Evolutionary conservation across 73 alveolate species (phyloP).

Genomic region (Tetrahymena borealis): DNA sequence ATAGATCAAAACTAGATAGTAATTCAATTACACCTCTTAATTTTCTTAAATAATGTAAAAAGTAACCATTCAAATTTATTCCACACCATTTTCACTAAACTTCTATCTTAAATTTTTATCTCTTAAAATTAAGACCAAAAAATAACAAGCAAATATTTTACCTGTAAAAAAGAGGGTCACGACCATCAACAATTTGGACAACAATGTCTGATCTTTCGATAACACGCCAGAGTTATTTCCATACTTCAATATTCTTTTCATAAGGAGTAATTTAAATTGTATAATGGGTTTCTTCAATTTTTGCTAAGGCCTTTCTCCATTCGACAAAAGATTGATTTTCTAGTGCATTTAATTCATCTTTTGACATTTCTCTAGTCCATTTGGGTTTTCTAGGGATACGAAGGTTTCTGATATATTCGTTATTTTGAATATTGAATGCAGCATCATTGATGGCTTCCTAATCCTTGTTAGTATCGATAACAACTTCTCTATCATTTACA

Average conservation of each 20-base stretch:
- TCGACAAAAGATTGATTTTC: slow-evolving; percentile 90
- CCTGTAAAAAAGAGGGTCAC: slow-evolving; percentile 94
- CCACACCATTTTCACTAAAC: too few relatives aligned
- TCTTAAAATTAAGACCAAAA: too few relatives aligned
- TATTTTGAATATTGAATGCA: slow-evolving; percentile 14
- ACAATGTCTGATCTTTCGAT: slow-evolving; percentile 86
- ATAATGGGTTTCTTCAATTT: slow-evolving; percentile 87
- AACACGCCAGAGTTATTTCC: slow-evolving; percentile 98
- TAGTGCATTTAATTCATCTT: slow-evolving; percentile 63
- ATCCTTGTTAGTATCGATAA: slow-evolving; percentile 22
- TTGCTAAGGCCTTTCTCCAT: slow-evolving; percentile 96
- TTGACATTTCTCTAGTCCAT: slow-evolving; percentile 82
- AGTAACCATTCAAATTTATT: too few relatives aligned
- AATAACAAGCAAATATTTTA: too few relatives aligned
- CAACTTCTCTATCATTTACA: slow-evolving; percentile 36
- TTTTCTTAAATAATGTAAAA: too few relatives aligned
- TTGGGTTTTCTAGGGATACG: slow-evolving; percentile 88
- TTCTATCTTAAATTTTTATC: too few relatives aligned
- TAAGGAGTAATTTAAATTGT: slow-evolving; percentile 91
- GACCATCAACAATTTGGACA: slow-evolving; percentile 93
- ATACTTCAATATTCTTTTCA: slow-evolving; percentile 96
- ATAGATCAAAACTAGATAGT: too few relatives aligned
- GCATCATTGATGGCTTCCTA: background rate
- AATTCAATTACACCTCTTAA: too few relatives aligned
- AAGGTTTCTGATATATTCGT: slow-evolving; percentile 11